Evolutionary conservation across 2,329 filamentous ascomycete genomes (phyloP).

Genomic region (Aspergillus sp.): DNA sequence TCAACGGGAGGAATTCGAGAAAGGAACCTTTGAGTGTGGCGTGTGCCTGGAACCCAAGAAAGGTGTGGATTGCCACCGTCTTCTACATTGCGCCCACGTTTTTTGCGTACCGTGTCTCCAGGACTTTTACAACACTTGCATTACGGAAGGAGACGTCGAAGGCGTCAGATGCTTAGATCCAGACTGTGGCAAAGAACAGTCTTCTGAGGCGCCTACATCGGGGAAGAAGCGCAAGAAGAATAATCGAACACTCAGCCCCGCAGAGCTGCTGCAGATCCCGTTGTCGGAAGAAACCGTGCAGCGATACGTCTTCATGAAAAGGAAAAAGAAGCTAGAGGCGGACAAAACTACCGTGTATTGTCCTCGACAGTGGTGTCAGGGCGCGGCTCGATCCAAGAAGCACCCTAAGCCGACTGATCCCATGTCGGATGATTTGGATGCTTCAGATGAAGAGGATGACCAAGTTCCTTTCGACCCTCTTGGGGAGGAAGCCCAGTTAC

Average conservation of each 20-base stretch:
- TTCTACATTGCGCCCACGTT: slow-evolving; percentile 80
- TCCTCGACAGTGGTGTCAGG: slow-evolving; percentile 85
- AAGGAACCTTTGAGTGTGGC: slow-evolving; percentile 78
- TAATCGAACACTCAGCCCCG: slow-evolving; percentile 67
- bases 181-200: slow-evolving; percentile 63
- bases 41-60: slow-evolving; percentile 92
- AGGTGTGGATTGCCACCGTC: slow-evolving; percentile 69
- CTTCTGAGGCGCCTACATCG: slow-evolving; percentile 8
- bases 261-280: slow-evolving; percentile 74
- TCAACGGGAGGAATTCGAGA: slow-evolving; percentile 68
- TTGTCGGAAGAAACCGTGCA: slow-evolving; percentile 65
- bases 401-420: slow-evolving; percentile 65
- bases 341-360: slow-evolving; percentile 92
- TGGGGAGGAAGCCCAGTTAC: slow-evolving; percentile 35
- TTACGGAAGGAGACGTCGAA: slow-evolving; percentile 73
- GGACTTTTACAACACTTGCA: slow-evolving; percentile 84
- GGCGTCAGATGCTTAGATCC: slow-evolving; percentile 74
- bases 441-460: slow-evolving; percentile 49
- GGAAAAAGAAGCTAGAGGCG: slow-evolving; percentile 85
- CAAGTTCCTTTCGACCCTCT: slow-evolving; percentile 40
- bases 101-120: slow-evolving; percentile 85
- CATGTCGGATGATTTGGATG: slow-evolving; percentile 45
- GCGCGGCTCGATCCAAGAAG: slow-evolving; percentile 69
- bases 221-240: slow-evolving; percentile 50
- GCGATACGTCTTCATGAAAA: slow-evolving; percentile 82